phyloP scores from a whole-genome alignment of 129 eudicot genomes.

The Kitagawia praeruptora region DNA sequence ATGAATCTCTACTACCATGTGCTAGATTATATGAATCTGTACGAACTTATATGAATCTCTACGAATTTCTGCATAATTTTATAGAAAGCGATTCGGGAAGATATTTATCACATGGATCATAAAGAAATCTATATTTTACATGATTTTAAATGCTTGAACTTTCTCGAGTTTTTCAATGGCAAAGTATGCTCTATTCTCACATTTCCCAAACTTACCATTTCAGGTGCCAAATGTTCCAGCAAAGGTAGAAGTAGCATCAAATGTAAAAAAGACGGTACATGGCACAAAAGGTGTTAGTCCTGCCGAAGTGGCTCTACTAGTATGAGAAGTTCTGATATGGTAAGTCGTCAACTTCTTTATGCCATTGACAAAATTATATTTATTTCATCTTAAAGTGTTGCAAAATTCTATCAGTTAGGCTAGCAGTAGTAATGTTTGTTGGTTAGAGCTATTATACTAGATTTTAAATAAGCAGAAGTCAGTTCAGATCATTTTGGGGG shows the following conservation, averaged over 20 bases:
- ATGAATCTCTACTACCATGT: too few species aligned
- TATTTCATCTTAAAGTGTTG: neutral
- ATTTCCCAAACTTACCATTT: neutral
- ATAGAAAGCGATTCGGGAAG: too few species aligned
- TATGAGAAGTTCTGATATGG: conserved; percentile 41
- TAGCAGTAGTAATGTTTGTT: neutral
- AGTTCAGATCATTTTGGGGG: neutral
- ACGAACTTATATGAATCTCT: too few species aligned
- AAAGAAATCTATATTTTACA: conserved; percentile 22
- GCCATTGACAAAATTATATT: neutral
- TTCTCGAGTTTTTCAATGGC: neutral
- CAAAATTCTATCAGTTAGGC: neutral
- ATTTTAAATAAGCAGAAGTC: neutral
- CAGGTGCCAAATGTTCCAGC: conserved; percentile 38
- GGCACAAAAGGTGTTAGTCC: conserved; percentile 32
- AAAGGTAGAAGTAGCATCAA: conserved; percentile 37
- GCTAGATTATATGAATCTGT: too few species aligned
- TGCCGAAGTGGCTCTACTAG: conserved; percentile 29
- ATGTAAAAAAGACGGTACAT: conserved; percentile 38
- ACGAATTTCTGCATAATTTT: too few species aligned
- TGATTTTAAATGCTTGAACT: neutral
- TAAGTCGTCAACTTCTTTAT: too few species aligned
- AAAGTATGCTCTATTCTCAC: neutral
- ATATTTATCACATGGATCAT: too few species aligned
- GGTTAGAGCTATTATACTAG: neutral